Percentiles rank a stretch among this genome's conserved stretches.
These are phyloP conservation scores for Beta vulgaris DNA, from an alignment of 148 eudicot species.

Conservation along the genomic window DNA sequence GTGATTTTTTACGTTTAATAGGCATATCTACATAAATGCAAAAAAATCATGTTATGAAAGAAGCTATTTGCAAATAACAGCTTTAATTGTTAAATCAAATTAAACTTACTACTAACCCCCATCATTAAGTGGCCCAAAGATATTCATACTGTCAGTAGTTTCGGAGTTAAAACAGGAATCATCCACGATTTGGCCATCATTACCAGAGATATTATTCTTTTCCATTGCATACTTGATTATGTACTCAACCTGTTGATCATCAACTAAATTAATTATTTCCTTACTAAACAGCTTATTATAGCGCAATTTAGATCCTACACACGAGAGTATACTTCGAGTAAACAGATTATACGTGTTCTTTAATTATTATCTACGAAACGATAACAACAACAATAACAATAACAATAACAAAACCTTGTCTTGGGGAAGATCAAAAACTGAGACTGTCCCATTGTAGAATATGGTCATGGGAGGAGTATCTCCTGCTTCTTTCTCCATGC, in stretches of 20 bases:
- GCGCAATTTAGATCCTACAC: too few relatives aligned
- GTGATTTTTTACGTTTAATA: constrained; percentile 39
- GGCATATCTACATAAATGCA: constrained; percentile 38
- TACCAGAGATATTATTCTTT: background rate
- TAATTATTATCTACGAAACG: too few relatives aligned
- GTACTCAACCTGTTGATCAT: constrained; percentile 28
- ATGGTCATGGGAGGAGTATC: constrained; percentile 53
- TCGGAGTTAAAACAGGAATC: background rate
- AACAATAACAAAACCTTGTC: constrained; percentile 44
- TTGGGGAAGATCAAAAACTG: constrained; percentile 49
- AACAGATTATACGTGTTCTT: too few relatives aligned
- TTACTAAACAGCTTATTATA: background rate
- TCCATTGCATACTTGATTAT: constrained; percentile 40
- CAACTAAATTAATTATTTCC: background rate
- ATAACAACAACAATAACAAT: too few relatives aligned
- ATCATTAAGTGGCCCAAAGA: constrained; percentile 2
- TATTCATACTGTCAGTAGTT: background rate
- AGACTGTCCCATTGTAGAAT: constrained; percentile 56
- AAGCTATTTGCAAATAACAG: too few relatives aligned
- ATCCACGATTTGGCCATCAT: background rate
- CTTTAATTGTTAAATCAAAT: background rate
- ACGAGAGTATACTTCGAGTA: too few relatives aligned
- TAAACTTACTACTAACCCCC: constrained; percentile 20
- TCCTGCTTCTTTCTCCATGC: constrained; percentile 2
- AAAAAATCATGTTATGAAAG: too few relatives aligned